A percentile compares a stretch with the other conserved stretches of the same genome.
Conservation (phyloP, 495 filamentous ascomycete species). For the Hypoxylon intermedium region DNA sequence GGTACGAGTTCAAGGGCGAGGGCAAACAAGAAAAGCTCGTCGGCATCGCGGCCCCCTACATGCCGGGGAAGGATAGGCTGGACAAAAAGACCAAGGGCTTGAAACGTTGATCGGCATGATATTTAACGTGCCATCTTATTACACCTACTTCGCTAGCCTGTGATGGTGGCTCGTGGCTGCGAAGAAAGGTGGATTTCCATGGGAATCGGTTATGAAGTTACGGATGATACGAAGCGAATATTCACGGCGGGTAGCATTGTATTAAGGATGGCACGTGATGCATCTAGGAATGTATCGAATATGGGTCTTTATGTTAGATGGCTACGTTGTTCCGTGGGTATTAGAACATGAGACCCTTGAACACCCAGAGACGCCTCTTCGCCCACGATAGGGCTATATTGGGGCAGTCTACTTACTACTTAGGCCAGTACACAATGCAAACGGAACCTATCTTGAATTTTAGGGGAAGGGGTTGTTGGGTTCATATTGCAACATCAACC, state of each 20-base stretch:
- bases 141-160: background rate
- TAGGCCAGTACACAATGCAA: no score
- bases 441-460: no score
- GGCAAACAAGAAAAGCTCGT: constrained; percentile 39
- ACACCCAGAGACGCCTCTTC: background rate
- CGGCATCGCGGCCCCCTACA: constrained; percentile 77
- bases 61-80: constrained; percentile 70
- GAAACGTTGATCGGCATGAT: constrained; percentile 38
- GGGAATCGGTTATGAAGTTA: constrained; percentile 11
- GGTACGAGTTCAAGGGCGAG: constrained; percentile 48
- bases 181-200: no score
- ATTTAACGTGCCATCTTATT: no score
- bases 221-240: constrained; percentile 10
- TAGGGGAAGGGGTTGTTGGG: no score
- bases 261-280: no score
- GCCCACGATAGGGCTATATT: background rate
- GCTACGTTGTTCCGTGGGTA: background rate
- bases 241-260: background rate
- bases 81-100: constrained; percentile 56
- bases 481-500: no score
- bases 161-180: no score
- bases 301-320: background rate
- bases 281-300: no score
- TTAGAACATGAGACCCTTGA: background rate
- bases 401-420: no score